phyloP scores from a whole-genome alignment of 805 yeast genomes.

The Starmerella gropengiesseri region DNA sequence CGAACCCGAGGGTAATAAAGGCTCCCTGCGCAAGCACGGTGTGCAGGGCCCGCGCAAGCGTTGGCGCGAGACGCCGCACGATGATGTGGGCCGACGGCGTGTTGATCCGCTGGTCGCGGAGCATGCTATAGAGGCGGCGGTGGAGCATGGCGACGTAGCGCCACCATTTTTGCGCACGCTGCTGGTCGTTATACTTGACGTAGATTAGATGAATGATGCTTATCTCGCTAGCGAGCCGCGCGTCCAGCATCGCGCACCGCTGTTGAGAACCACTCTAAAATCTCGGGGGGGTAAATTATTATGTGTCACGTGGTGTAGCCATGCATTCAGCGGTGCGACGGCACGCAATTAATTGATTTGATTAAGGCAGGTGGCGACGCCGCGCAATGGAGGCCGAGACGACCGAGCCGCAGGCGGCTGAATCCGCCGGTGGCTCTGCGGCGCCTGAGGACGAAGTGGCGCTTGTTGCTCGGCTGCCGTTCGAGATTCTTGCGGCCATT shows the following conservation, averaged over 20 bases:
- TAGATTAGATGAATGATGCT: slow-evolving; percentile 51
- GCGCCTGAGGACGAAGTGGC: not conserved
- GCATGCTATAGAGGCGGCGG: slow-evolving; percentile 32
- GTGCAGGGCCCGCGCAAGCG: slow-evolving; percentile 51
- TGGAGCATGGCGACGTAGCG: slow-evolving; percentile 50
- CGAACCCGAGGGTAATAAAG: slow-evolving; percentile 61
- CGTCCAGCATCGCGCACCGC: slow-evolving; percentile 22
- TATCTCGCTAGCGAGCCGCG: slow-evolving; percentile 39
- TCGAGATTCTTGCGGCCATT: slow-evolving; percentile 25
- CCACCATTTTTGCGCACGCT: slow-evolving; percentile 69
- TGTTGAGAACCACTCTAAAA: too few relatives aligned
- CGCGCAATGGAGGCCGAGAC: not conserved
- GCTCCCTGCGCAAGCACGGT: slow-evolving; percentile 65
- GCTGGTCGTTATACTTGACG: slow-evolving; percentile 70
- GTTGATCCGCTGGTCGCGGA: slow-evolving; percentile 10
- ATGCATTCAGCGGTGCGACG: not conserved
- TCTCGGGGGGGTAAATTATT: too few relatives aligned
- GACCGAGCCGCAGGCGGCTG: not conserved
- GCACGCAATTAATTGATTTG: too few relatives aligned
- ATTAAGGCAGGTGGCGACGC: too few relatives aligned
- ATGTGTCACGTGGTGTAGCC: too few relatives aligned
- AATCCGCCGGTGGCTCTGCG: not conserved
- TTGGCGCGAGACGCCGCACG: slow-evolving; percentile 33
- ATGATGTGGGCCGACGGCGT: slow-evolving; percentile 26
- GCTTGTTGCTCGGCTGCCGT: slow-evolving; percentile 21